These are phyloP conservation scores for Lizonia empirigonia DNA, from an alignment of 2,329 filamentous ascomycete genomes.

Conservation along the genomic window DNA sequence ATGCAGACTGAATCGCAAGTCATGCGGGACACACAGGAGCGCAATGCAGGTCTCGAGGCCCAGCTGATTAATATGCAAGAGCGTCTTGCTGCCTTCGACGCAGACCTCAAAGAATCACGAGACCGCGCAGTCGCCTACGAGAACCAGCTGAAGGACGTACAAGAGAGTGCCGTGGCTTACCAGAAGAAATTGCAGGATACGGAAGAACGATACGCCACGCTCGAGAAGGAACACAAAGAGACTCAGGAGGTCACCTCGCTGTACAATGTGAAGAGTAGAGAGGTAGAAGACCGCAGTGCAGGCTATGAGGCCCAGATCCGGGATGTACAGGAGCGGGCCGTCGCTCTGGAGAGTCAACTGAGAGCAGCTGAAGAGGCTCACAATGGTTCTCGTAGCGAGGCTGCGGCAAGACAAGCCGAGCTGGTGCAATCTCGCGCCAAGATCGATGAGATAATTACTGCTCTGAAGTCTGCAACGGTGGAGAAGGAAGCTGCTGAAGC, in stretches of 20 bases:
- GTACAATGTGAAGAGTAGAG: constrained; percentile 29
- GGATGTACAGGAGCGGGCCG: constrained; percentile 40
- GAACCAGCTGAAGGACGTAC: constrained; percentile 41
- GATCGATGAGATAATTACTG: constrained; percentile 34
- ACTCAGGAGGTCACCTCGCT: constrained; percentile 35
- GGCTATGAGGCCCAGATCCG: constrained; percentile 42
- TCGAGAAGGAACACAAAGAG: constrained; percentile 39
- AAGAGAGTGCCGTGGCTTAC: constrained; percentile 37
- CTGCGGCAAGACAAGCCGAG: constrained; percentile 45
- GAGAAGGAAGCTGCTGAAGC: constrained; percentile 43
- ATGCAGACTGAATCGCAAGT: constrained; percentile 25
- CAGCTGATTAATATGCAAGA: constrained; percentile 45
- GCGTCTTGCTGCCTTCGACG: constrained; percentile 38
- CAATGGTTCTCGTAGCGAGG: constrained; percentile 45
- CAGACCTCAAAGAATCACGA: constrained; percentile 33
- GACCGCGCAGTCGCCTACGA: constrained; percentile 41
- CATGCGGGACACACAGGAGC: constrained; percentile 39
- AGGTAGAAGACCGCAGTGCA: constrained; percentile 29
- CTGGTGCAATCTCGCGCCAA: constrained; percentile 42
- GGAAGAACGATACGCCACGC: constrained; percentile 34
- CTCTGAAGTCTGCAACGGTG: constrained; percentile 33
- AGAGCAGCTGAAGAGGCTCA: constrained; percentile 34
- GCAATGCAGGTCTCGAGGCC: constrained; percentile 40
- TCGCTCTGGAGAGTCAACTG: constrained; percentile 43
- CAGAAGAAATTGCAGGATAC: constrained; percentile 37